Conservation (phyloP, 306 rosid species). For the Crotalaria pallida region DNA sequence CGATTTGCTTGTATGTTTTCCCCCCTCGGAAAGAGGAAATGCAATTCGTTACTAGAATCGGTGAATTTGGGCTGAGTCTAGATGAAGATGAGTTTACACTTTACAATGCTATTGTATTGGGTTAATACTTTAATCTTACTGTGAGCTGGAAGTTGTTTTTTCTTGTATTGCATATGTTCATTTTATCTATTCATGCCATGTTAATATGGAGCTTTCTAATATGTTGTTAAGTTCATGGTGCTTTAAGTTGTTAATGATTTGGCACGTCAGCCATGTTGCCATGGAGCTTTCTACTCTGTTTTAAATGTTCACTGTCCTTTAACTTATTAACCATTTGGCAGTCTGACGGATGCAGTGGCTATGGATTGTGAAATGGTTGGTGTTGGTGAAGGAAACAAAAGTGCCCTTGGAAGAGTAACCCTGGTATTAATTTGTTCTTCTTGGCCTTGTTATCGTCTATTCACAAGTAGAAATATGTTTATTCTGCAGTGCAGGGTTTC, state of each 20-base stretch:
- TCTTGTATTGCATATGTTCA: background rate
- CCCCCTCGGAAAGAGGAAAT: background rate
- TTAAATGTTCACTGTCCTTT: background rate
- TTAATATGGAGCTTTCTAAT: background rate
- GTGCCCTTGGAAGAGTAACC: constrained; percentile 89
- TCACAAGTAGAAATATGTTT: background rate
- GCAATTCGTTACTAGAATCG: background rate
- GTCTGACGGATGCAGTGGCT: constrained; percentile 80
- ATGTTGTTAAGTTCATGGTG: background rate
- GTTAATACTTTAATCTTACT: background rate
- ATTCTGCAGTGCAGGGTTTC: background rate
- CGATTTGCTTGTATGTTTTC: background rate
- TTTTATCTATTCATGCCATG: background rate
- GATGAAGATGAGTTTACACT: background rate
- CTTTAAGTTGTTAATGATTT: constrained; percentile 16
- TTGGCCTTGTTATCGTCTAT: constrained; percentile 2
- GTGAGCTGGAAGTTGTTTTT: background rate
- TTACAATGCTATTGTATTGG: background rate
- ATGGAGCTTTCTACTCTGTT: background rate
- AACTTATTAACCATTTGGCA: constrained; percentile 49
- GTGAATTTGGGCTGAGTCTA: constrained; percentile 1
- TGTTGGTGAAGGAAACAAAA: constrained; percentile 79
- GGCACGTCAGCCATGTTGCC: constrained; percentile 32
- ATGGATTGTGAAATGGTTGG: constrained; percentile 99
- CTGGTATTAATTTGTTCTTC: constrained; percentile 52